Evolutionary conservation across 441 rosid species (phyloP).

Genomic region (Biscutella laevigata): DNA sequence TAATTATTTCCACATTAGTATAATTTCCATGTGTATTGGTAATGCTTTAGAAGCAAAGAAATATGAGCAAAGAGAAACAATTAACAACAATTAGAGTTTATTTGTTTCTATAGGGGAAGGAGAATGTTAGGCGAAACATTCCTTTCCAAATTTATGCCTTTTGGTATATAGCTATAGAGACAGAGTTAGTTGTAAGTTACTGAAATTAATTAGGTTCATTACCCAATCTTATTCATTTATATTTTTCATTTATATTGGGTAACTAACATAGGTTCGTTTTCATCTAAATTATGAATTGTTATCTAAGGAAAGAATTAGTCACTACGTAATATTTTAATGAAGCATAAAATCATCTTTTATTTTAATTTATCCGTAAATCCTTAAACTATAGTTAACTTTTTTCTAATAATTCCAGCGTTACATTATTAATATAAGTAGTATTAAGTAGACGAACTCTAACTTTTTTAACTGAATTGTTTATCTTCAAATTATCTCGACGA

Average conservation of each 20-base stretch:
- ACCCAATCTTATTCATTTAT: constrained; percentile 17
- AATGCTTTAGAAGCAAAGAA: constrained; percentile 30
- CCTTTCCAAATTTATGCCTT: constrained; percentile 19
- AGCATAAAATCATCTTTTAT: neutral
- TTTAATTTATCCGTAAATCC: too few species aligned
- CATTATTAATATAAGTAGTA: too few species aligned
- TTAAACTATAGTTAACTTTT: too few species aligned
- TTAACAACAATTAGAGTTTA: constrained; percentile 3
- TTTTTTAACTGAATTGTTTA: too few species aligned
- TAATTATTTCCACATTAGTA: neutral
- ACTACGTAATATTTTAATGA: neutral
- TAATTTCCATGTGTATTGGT: constrained; percentile 19
- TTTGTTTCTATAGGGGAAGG: neutral
- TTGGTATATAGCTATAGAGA: too few species aligned
- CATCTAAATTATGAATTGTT: neutral
- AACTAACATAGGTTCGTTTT: neutral
- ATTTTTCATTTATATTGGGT: constrained; percentile 10
- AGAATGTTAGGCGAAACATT: constrained; percentile 26
- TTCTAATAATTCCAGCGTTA: too few species aligned
- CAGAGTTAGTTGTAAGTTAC: constrained; percentile 19
- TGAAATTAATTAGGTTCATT: constrained; percentile 21
- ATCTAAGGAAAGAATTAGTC: neutral
- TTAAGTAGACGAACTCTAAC: too few species aligned
- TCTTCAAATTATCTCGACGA: too few species aligned
- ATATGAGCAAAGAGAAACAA: neutral